Evolutionary conservation across 164 flowering plant species (phyloP), one percentile per base, ranked within the genome.

Genomic region (Chloranthus sessilifolius): DNA sequence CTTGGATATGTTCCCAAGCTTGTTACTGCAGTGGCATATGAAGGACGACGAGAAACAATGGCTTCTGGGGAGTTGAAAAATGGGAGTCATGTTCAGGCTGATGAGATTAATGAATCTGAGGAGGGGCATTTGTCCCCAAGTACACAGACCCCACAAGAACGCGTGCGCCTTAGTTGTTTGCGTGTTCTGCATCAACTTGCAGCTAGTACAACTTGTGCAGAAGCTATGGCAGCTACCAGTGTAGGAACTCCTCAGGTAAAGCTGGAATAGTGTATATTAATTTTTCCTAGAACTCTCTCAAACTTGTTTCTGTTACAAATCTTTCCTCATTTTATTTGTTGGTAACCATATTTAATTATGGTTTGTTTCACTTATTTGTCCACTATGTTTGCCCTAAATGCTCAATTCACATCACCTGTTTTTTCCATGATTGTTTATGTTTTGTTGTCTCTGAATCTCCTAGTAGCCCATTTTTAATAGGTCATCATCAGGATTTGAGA

Each of bases 161-260:
- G 79, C 68, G 91, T 94, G 3, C 97, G 99, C 41, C 97, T 94
- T 50, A 94, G 99, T 74, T 94, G 99, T 66, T 72, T 94, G 63
- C 83, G 97, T 38, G 96, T 89, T 25, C 66, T 94, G 20, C 99
- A 94, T 80, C 97, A 94, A 70, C 96, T 94, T 74, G 99, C 99
- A 41, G 89, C 92, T 40, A 86, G 97, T 70, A 92, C 97, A 26
- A 81, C 77, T 12, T 92, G 99, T 77, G 99, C 99, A 35, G 99
- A 92, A 74, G 95, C 99, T 53, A 92, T 92, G 99, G 99, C 99
- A 40, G 94, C 99, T 50, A 92, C 99, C 19, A 88, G 96, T 73
- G 96, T 70, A 2, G 99, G 99, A 54, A 79, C 88, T 14, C 95
- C 96, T 57, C 99, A 92, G 88, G 99, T 92, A 65, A 56, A 20